A percentile compares a stretch with the other conserved stretches of the same genome.
Evolutionary conservation across 1,284 basidiomycete species (phyloP).

Genomic region (Amylostereum areolatum): DNA sequence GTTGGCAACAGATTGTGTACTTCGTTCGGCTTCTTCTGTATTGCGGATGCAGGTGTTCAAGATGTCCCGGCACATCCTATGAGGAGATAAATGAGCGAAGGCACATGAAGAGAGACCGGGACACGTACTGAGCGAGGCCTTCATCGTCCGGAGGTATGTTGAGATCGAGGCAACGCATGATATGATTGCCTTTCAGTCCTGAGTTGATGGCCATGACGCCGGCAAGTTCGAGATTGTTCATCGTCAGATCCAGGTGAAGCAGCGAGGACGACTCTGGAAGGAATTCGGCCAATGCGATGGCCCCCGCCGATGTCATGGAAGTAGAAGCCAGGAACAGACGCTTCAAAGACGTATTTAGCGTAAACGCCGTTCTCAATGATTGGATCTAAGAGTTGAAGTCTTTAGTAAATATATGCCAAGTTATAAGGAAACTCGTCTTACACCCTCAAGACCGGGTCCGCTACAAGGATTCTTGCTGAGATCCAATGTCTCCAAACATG

Average conservation of each 20-base stretch:
- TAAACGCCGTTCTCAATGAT: constrained; percentile 87
- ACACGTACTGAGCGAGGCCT: constrained; percentile 72
- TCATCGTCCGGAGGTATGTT: constrained; percentile 89
- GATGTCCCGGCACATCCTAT: constrained; percentile 71
- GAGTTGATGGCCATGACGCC: constrained; percentile 90
- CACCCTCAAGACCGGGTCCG: constrained; percentile 82
- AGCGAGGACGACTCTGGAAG: constrained; percentile 85
- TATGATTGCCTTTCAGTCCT: constrained; percentile 77
- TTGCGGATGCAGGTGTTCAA: constrained; percentile 84
- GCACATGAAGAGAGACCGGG: constrained; percentile 32
- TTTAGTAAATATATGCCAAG: neutral
- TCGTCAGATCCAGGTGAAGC: constrained; percentile 84
- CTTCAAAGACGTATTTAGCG: constrained; percentile 88
- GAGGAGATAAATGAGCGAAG: constrained; percentile 11
- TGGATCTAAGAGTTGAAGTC: constrained; percentile 54
- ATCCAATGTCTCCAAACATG: constrained; percentile 90
- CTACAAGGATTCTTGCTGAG: constrained; percentile 91
- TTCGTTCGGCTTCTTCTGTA: constrained; percentile 74
- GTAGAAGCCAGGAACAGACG: constrained; percentile 90
- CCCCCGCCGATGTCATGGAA: constrained; percentile 75
- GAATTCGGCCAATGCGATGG: constrained; percentile 95
- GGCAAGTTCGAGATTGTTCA: constrained; percentile 80
- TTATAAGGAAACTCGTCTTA: constrained; percentile 29
- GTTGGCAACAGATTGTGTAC: constrained; percentile 25
- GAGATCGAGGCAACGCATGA: constrained; percentile 89